A percentile compares a stretch with the other conserved stretches of the same genome.
Conservation (phyloP, 352 stramenopile species). For the Pelagophyceae sp. region DNA sequence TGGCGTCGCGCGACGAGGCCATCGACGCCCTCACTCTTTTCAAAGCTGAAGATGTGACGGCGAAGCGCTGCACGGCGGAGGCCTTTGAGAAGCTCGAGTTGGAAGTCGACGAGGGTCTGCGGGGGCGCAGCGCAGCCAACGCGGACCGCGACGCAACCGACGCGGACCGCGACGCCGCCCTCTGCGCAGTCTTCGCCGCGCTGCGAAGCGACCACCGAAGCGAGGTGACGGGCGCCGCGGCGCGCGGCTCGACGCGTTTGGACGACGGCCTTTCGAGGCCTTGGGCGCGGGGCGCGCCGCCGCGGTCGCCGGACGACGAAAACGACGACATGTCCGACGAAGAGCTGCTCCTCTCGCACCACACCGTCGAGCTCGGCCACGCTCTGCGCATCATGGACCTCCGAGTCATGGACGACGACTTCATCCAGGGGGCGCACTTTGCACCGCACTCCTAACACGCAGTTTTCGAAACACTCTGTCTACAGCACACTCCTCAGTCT, state of each 20-base stretch:
- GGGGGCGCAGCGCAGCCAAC: background rate
- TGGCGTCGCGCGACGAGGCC: background rate
- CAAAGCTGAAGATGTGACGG: too few species aligned
- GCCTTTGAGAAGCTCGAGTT: too few species aligned
- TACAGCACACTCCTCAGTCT: too few species aligned
- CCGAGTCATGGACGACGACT: background rate
- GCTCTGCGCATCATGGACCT: background rate
- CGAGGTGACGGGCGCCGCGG: background rate
- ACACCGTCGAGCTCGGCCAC: slow-evolving; percentile 50
- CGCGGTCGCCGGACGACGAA: background rate
- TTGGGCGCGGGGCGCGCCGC: too few species aligned
- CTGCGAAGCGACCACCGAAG: background rate
- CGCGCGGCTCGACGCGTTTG: background rate
- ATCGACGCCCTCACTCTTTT: background rate
- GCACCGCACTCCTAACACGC: too few species aligned
- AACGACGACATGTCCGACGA: background rate
- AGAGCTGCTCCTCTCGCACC: slow-evolving; percentile 52
- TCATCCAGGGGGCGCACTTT: too few species aligned
- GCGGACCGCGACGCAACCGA: background rate
- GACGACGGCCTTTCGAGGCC: too few species aligned
- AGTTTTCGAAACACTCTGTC: too few species aligned
- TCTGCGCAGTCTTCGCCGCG: background rate
- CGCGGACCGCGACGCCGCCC: background rate
- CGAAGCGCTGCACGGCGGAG: too few species aligned
- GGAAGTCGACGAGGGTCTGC: too few species aligned